Evolutionary conservation across 129 eudicot genomes (phyloP).

Genomic region (Calendula officinalis): DNA sequence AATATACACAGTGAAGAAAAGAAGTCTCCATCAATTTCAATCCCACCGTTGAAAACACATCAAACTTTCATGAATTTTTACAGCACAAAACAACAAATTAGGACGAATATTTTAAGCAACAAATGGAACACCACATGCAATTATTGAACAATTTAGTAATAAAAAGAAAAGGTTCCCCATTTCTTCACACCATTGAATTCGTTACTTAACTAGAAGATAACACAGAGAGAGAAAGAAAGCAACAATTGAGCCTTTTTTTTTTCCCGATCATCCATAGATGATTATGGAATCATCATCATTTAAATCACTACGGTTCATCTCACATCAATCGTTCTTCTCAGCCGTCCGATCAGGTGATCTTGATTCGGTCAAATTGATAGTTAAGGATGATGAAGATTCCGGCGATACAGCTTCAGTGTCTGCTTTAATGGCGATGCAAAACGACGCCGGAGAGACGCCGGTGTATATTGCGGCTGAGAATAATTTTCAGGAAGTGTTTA

Average conservation of each 20-base stretch:
- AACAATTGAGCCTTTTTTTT: not conserved
- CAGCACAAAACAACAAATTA: conserved; percentile 32
- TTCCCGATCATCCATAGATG: not conserved
- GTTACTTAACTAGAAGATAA: conserved; percentile 23
- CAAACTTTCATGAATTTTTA: not conserved
- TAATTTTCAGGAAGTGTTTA: conserved; percentile 47
- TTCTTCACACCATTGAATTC: conserved; percentile 28
- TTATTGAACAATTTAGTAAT: conserved; percentile 12
- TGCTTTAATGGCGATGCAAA: conserved; percentile 60
- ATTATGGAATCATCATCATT: conserved; percentile 49
- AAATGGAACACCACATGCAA: conserved; percentile 33
- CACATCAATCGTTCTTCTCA: conserved; percentile 72
- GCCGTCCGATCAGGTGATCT: conserved; percentile 77
- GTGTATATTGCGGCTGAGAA: conserved; percentile 66
- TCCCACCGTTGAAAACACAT: not conserved
- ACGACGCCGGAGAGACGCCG: conserved; percentile 78
- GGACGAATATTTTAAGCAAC: not conserved
- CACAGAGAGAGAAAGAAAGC: not conserved
- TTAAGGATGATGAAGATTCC: conserved; percentile 51
- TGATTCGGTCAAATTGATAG: conserved; percentile 48
- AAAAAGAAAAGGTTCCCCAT: conserved; percentile 10
- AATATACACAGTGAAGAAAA: not conserved
- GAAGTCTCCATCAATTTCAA: conserved; percentile 13
- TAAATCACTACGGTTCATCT: conserved; percentile 62
- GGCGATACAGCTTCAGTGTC: conserved; percentile 38